A percentile compares a stretch with the other conserved stretches of the same genome.
These are phyloP conservation scores for Luffa acutangula DNA, from an alignment of 306 rosid species.

Conservation along the genomic window DNA sequence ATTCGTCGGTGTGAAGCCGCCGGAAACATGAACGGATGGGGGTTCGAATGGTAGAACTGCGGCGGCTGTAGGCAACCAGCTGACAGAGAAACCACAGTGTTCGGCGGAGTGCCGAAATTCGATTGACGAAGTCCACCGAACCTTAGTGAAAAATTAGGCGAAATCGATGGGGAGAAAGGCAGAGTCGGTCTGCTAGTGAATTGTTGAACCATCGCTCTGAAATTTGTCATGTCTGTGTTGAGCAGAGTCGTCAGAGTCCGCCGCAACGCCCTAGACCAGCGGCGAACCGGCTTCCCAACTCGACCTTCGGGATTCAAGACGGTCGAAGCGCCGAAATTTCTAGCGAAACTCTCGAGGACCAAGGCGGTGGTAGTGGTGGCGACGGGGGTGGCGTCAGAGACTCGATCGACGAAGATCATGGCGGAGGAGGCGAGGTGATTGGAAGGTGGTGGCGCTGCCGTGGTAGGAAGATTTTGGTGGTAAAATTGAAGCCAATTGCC, in stretches of 20 bases:
- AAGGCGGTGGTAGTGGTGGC: background rate
- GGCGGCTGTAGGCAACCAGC: background rate
- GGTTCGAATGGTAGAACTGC: constrained; percentile 1
- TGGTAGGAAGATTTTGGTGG: background rate
- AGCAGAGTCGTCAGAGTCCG: constrained; percentile 7
- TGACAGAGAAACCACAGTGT: background rate
- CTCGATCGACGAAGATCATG: background rate
- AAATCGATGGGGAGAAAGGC: background rate
- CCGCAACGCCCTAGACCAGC: constrained; percentile 6
- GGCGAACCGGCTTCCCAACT: background rate
- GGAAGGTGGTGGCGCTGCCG: background rate
- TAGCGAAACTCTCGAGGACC: background rate
- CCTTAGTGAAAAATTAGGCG: constrained; percentile 4
- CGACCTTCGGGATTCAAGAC: background rate
- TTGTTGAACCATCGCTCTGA: constrained; percentile 17
- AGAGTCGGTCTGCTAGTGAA: constrained; percentile 9
- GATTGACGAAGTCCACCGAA: background rate
- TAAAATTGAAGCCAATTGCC: constrained; percentile 7
- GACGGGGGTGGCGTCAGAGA: background rate
- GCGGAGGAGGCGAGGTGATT: background rate
- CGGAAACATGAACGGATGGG: background rate
- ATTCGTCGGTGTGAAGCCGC: background rate
- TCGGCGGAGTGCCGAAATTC: background rate
- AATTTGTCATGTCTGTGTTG: constrained; percentile 13
- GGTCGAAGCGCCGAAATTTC: background rate